These are phyloP conservation scores for Termitomyces bulborhizus DNA, from an alignment of 768 basidiomycete species.

Conservation along the genomic window DNA sequence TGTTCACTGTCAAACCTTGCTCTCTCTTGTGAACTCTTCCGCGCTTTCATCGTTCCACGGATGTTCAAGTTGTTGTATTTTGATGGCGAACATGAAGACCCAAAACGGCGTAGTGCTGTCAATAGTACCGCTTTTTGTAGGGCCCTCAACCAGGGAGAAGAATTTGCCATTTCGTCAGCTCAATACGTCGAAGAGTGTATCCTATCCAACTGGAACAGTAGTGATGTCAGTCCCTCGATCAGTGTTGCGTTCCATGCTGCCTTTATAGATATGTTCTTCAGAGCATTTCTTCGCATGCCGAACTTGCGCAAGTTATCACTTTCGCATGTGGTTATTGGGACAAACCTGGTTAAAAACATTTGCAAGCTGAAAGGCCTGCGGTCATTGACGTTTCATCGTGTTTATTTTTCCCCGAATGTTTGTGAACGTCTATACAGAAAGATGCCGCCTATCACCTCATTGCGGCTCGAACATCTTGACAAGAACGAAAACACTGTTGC, in stretches of 20 bases:
- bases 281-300: slow-evolving; percentile 11
- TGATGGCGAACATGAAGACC: slow-evolving; percentile 1
- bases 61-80: slow-evolving; percentile 30
- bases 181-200: slow-evolving; percentile 21
- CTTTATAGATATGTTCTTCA: slow-evolving; percentile 12
- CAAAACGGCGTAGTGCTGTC: not conserved
- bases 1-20: slow-evolving; percentile 25
- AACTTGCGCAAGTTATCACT: slow-evolving; percentile 9
- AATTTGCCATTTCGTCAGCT: slow-evolving; percentile 23
- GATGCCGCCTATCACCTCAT: not conserved
- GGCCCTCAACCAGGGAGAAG: slow-evolving; percentile 18
- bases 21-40: slow-evolving; percentile 38
- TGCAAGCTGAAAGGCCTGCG: slow-evolving; percentile 5
- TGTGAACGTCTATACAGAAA: not conserved
- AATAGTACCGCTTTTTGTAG: slow-evolving; percentile 19
- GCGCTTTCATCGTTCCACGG: slow-evolving; percentile 29
- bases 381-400: not conserved
- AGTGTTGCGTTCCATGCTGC: slow-evolving; percentile 1
- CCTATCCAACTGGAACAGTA: slow-evolving; percentile 9
- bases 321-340: not conserved
- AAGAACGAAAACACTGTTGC: not conserved
- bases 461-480: not conserved
- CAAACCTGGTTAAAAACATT: slow-evolving; percentile 8
- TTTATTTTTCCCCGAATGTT: not conserved
- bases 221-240: not conserved